Percentiles rank a stretch among this genome's conserved stretches.
These are phyloP conservation scores for Areca catechu DNA, from an alignment of 176 grass and related monocot genomes.

Conservation along the genomic window DNA sequence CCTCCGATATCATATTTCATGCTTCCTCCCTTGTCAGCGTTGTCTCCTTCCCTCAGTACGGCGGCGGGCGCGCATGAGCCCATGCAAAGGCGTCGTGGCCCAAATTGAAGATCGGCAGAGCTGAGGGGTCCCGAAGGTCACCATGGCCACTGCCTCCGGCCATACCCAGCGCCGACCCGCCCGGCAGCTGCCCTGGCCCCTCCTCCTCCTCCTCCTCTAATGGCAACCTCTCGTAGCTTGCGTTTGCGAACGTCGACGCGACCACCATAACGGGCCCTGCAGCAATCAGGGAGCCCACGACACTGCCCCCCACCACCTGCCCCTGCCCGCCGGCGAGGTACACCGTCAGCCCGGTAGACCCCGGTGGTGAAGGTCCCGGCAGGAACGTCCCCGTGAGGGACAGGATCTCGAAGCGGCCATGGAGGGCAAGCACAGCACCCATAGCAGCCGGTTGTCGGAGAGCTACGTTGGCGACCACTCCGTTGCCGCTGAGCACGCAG, in stretches of 20 bases:
- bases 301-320: constrained; percentile 80
- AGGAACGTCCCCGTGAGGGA: constrained; percentile 88
- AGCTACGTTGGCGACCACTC: constrained; percentile 75
- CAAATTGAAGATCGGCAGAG: constrained; percentile 56
- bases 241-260: constrained; percentile 94
- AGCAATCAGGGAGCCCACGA: constrained; percentile 67
- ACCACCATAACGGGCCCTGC: constrained; percentile 84
- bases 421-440: constrained; percentile 63
- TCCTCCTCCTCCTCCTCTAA: constrained; percentile 41
- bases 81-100: constrained; percentile 44
- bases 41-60: constrained; percentile 6
- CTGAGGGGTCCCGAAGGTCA: constrained; percentile 39
- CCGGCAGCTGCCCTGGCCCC: constrained; percentile 21
- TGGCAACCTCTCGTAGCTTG: constrained; percentile 81
- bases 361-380: constrained; percentile 70
- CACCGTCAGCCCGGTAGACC: constrained; percentile 83
- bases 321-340: constrained; percentile 85
- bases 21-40: too few relatives aligned
- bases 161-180: constrained; percentile 40
- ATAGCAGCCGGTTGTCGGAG: constrained; percentile 75
- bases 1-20: too few relatives aligned
- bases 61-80: constrained; percentile 49
- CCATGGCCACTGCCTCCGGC: constrained; percentile 16
- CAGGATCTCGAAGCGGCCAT: constrained; percentile 91
- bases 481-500: constrained; percentile 84